Evolutionary conservation across 1,284 basidiomycete species (phyloP).

Genomic region (Cutaneotrichosporon dermatis): DNA sequence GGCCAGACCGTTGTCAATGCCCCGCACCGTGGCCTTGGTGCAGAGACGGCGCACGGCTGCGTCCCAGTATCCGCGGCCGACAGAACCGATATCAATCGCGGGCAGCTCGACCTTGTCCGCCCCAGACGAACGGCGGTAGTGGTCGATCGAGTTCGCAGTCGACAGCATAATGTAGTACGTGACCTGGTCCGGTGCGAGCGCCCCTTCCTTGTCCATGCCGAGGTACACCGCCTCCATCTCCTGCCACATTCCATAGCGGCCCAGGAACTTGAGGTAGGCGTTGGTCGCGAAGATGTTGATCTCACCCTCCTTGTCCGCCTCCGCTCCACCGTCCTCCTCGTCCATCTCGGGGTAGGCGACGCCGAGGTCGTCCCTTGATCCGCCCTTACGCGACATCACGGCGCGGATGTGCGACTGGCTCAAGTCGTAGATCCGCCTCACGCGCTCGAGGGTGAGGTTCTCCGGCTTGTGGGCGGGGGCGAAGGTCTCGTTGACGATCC

Average conservation of each 20-base stretch:
- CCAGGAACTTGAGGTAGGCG: slow-evolving; percentile 45
- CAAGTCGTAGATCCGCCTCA: slow-evolving; percentile 37
- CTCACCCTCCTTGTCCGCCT: slow-evolving; percentile 12
- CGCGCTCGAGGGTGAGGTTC: slow-evolving; percentile 32
- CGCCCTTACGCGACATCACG: not conserved
- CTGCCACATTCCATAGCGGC: slow-evolving; percentile 32
- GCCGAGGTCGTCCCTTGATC: slow-evolving; percentile 3
- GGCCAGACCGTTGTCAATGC: slow-evolving; percentile 33
- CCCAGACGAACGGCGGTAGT: slow-evolving; percentile 5
- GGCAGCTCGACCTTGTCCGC: not conserved
- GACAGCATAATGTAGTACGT: slow-evolving; percentile 42
- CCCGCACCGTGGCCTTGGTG: not conserved
- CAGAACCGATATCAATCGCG: slow-evolving; percentile 15
- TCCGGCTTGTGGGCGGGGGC: slow-evolving; percentile 17
- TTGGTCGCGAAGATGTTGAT: slow-evolving; percentile 36
- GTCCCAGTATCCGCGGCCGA: slow-evolving; percentile 29
- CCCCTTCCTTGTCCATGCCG: slow-evolving; percentile 31
- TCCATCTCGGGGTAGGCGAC: not conserved
- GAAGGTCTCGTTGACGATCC: slow-evolving; percentile 5
- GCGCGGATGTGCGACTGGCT: slow-evolving; percentile 31
- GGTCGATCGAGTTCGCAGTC: slow-evolving; percentile 14
- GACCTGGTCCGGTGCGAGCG: slow-evolving; percentile 33
- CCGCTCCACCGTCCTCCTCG: not conserved
- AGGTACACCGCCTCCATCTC: slow-evolving; percentile 41
- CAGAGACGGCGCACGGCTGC: slow-evolving; percentile 30